Evolutionary conservation across 2,329 filamentous ascomycete species (phyloP), one percentile per base, ranked within the genome.

Genomic region (Nemania sp.): DNA sequence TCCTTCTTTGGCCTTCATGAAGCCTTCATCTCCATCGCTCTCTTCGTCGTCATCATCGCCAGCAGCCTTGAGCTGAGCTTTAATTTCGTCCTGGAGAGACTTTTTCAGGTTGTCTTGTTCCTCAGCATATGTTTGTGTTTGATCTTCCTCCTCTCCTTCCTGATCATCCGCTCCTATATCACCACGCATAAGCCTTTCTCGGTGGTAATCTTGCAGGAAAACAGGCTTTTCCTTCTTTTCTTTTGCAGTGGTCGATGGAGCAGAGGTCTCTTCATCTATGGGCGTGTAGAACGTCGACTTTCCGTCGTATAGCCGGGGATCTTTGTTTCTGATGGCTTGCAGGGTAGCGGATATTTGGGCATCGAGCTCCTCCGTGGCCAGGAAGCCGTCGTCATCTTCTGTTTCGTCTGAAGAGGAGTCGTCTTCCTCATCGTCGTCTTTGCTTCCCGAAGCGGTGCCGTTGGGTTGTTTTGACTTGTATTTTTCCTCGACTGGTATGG

Each of bases 301-400:
- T 57, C 84, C 81, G 71, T 97, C 89, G 77, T 97, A 97, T 45
- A 99, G 86, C 47, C 89, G 81, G 23, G 94, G 94, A 66, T 99
- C 94, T 71, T 96, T 97, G 66, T 83, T 88, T 64, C 87, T 86
- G 67, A 99, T 92, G 36, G 94, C 94, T 60, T 90, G 80, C 19
- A 99, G 79, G 0, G 92, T 96, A 20, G 88, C 91, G 41, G 87
- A 86, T 62, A 97, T 96, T 67, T 97, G 86, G 12, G 86, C 83
- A 70, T 99, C 94, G 37, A 97, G 80, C 28, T 86, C 86, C 66
- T 89, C 87, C 14, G 92, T 97, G 24, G 87, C 90, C 11, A 99
- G 79, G 62, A 94, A 90, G 49, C 88, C 94, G 23, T 90, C 87
- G 62, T 97, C 93, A 65, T 97, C 94, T 71, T 97, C 93, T 15